These are phyloP conservation scores for Leccinum boreale DNA, from an alignment of 768 basidiomycete species.

Conservation along the genomic window DNA sequence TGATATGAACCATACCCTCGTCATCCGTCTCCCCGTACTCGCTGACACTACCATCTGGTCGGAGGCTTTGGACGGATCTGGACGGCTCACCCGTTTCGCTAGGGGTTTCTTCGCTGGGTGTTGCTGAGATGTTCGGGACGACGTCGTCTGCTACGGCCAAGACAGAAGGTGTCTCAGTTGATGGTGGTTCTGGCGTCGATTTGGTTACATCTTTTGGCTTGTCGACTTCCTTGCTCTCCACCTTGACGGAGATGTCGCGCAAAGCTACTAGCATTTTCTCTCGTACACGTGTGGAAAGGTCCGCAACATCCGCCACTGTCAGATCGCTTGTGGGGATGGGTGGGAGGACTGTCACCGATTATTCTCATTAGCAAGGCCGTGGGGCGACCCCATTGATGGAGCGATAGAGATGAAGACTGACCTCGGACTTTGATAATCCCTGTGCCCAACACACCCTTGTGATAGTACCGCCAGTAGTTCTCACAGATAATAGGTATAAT, in stretches of 20 bases:
- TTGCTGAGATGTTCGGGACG: slow-evolving; percentile 27
- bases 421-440: slow-evolving; percentile 83
- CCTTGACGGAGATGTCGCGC: slow-evolving; percentile 67
- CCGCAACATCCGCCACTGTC: slow-evolving; percentile 64
- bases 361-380: slow-evolving; percentile 1
- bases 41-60: slow-evolving; percentile 55
- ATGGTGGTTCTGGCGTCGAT: slow-evolving; percentile 23
- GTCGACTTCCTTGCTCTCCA: slow-evolving; percentile 28
- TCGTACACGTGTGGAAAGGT: slow-evolving; percentile 64
- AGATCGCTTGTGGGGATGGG: slow-evolving; percentile 77
- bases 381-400: neutral
- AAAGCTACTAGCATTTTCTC: slow-evolving; percentile 78
- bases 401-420: slow-evolving; percentile 12
- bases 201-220: slow-evolving; percentile 12
- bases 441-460: slow-evolving; percentile 66
- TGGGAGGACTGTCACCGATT: slow-evolving; percentile 67
- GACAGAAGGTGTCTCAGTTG: slow-evolving; percentile 3
- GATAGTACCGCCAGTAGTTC: slow-evolving; percentile 90
- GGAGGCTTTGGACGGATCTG: slow-evolving; percentile 34
- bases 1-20: slow-evolving; percentile 79
- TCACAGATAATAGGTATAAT: slow-evolving; percentile 90
- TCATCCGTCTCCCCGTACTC: slow-evolving; percentile 81
- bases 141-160: slow-evolving; percentile 24
- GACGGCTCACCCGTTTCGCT: slow-evolving; percentile 27
- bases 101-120: slow-evolving; percentile 23